Evolutionary conservation across 2,329 filamentous ascomycete genomes (phyloP), one percentile per base, ranked within the genome.

Genomic region (Chrysoporthe puriensis): DNA sequence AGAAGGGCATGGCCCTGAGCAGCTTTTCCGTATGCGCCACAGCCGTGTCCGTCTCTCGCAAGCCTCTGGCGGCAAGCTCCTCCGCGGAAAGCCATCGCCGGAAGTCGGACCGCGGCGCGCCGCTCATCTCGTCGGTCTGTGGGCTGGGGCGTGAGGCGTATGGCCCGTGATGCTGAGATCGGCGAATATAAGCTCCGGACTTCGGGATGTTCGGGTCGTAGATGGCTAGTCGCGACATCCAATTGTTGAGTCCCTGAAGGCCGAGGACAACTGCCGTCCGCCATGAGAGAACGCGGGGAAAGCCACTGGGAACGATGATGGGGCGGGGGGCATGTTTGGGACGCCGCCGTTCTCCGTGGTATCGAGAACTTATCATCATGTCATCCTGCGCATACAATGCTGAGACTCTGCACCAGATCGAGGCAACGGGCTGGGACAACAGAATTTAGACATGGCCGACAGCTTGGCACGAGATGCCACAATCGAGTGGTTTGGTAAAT

Each of bases 401-500:
- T 40, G 36, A 9, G 36, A 40, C 9, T 21, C 13, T 8, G 32
- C 21, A 26, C 2, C 2, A 32, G 48, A 13, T 52, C n/a, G 21
- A 13, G 8, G 21, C 8, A 13, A 4, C 32, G 7, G 13, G 54
- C 54, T 40, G 54, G 14, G 26, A 54, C 11, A 54, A 13, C 11
- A 34, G 26, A 14, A 7, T 11, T 16, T 34, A 42, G 6, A 34
- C 9, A 64, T 64, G 62, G 52, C 50, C 11, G 26, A 42, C 34
- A 43, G 34, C 7, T 54, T 32, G 14, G 61, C 36, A 36, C 34
- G 36, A 57, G 62, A 64, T 58, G 62, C 52, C 50, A 64, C 62
- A 34, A 21, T 64, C n/a, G 62, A 64, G 50, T 64, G 62, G 62
- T 64, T 58, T 36, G 62, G 62, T 64, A n/a, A 32, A 48, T 58